phyloP scores from a whole-genome alignment of 805 yeast species.

The Candida dajiaensis region DNA sequence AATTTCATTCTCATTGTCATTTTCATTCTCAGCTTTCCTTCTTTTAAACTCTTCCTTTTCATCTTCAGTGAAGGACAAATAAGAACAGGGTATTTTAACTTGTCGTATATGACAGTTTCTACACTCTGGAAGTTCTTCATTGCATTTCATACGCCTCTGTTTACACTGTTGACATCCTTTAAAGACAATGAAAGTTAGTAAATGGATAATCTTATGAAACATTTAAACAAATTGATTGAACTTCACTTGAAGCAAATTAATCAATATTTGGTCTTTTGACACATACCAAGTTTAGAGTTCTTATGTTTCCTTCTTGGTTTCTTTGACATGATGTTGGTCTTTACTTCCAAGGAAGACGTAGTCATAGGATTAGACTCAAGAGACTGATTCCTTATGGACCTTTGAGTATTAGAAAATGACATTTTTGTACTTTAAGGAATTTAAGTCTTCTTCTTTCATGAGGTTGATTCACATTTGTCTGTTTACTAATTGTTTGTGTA shows the following conservation, averaged over 20 bases:
- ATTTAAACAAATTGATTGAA: no score
- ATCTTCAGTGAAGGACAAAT: constrained; percentile 15
- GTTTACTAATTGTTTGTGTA: no score
- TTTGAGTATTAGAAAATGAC: not conserved
- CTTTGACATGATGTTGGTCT: not conserved
- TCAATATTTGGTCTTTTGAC: no score
- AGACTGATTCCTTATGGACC: not conserved
- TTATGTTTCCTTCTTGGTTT: constrained; percentile 22
- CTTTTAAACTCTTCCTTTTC: constrained; percentile 14
- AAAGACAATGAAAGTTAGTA: constrained; percentile 8
- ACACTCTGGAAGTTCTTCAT: constrained; percentile 44
- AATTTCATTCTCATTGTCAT: not conserved
- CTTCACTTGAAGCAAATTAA: no score
- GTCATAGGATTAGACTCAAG: not conserved
- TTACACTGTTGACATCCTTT: constrained; percentile 46
- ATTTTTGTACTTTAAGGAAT: no score
- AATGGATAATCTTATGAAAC: no score
- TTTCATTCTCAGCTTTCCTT: constrained; percentile 7
- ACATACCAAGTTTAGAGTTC: constrained; percentile 27
- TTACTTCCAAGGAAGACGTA: not conserved
- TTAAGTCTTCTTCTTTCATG: no score
- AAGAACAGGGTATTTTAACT: constrained; percentile 23
- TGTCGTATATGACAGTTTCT: constrained; percentile 33
- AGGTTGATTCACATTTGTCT: no score
- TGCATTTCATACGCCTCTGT: constrained; percentile 46